phyloP scores from a whole-genome alignment of 106 monocot species.

The Dendrobium officinale region DNA sequence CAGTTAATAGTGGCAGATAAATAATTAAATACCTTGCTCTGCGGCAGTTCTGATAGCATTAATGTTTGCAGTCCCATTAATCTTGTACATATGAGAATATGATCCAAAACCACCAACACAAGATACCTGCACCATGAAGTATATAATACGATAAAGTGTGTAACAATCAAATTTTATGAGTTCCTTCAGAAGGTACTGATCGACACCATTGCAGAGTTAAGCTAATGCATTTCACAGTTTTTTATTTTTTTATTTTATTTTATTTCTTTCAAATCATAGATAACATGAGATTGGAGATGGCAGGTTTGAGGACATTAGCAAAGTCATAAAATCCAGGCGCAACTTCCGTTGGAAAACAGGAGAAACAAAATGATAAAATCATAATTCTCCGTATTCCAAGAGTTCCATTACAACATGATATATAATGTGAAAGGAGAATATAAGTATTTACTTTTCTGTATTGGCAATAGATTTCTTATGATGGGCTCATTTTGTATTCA shows the following conservation, averaged over 20 bases:
- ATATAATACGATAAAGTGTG: not conserved
- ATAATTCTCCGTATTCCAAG: not conserved
- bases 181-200: not conserved
- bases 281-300: not conserved
- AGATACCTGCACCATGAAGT: constrained; percentile 49
- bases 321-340: not conserved
- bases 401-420: not conserved
- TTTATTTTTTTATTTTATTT: too few species aligned
- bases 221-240: not conserved
- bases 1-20: not conserved
- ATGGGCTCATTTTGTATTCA: not conserved
- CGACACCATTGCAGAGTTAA: not conserved
- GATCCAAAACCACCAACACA: constrained; percentile 99
- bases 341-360: not conserved
- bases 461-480: not conserved
- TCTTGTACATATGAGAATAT: constrained; percentile 91
- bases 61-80: constrained; percentile 97
- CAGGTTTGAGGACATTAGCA: not conserved
- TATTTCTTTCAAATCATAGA: not conserved
- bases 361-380: not conserved
- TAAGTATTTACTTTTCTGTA: not conserved
- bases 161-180: not conserved
- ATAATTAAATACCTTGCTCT: constrained; percentile 56
- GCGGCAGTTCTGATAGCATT: constrained; percentile 92
- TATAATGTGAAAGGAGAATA: not conserved